A percentile compares a stretch with the other conserved stretches of the same genome.
These are phyloP conservation scores for Aureobasidium musti DNA, from an alignment of 2,329 filamentous ascomycete species.

Conservation along the genomic window DNA sequence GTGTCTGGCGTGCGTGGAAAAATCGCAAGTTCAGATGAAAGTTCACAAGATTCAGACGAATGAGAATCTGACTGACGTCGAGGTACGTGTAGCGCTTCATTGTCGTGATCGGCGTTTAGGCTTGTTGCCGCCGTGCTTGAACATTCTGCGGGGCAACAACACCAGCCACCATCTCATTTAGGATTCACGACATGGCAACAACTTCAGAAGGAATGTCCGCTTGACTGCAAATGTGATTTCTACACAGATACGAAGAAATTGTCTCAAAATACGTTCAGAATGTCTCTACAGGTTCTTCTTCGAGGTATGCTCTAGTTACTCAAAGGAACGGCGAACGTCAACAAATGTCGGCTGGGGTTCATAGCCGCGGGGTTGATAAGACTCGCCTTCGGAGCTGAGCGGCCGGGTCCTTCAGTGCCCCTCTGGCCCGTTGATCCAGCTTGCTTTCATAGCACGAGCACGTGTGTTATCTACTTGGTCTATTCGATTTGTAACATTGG, in stretches of 20 bases:
- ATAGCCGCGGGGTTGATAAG: slow-evolving; percentile 19
- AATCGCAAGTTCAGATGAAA: background rate
- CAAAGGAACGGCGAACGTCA: background rate
- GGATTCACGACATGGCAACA: background rate
- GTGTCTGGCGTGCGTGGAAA: background rate
- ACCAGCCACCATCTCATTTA: background rate
- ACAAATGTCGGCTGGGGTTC: background rate
- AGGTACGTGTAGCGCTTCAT: background rate
- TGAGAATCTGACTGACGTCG: slow-evolving; percentile 12
- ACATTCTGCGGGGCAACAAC: background rate
- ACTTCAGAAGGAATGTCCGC: background rate
- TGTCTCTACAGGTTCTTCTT: background rate
- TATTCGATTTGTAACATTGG: slow-evolving; percentile 10
- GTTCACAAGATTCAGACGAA: background rate
- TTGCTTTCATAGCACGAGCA: slow-evolving; percentile 1
- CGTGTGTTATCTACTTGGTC: slow-evolving; percentile 15
- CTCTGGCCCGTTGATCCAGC: slow-evolving; percentile 10
- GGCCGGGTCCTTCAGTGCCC: background rate
- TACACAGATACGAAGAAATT: background rate
- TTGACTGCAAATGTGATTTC: background rate
- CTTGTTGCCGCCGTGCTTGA: background rate
- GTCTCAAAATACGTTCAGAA: background rate
- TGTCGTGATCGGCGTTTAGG: background rate
- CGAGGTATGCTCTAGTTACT: too few relatives aligned
- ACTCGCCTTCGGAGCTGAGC: slow-evolving; percentile 21